Evolutionary conservation across 352 stramenopile species (phyloP).

Genomic region (Pythium folliculosum): DNA sequence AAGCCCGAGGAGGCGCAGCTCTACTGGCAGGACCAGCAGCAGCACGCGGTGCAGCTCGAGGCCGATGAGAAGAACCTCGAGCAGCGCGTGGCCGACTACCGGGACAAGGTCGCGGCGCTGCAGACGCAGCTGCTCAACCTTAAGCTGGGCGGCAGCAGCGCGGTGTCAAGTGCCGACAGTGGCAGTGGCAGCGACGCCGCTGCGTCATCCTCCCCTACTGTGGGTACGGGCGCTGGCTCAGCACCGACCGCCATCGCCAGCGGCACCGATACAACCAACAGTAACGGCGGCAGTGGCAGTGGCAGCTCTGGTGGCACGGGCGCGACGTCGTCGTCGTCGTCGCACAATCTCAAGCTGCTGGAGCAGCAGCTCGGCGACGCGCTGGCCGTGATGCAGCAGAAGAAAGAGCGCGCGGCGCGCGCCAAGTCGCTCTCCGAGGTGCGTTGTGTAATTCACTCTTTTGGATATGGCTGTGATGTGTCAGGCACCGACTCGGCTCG

Average conservation of each 20-base stretch:
- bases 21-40: conserved; percentile 80
- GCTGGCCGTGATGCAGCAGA: conserved; percentile 54
- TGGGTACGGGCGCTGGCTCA: background rate
- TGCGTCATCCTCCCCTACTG: background rate
- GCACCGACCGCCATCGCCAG: background rate
- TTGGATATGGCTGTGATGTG: no score
- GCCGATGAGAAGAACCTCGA: conserved; percentile 62
- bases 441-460: background rate
- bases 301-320: background rate
- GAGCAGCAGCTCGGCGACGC: conserved; percentile 66
- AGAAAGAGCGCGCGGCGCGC: conserved; percentile 62
- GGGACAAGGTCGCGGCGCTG: conserved; percentile 56
- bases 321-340: conserved; percentile 3
- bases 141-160: conserved; percentile 52
- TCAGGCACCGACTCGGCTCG: no score
- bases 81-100: conserved; percentile 57
- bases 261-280: no score
- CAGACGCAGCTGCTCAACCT: conserved; percentile 70
- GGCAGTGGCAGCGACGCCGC: background rate
- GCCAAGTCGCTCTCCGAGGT: conserved; percentile 67
- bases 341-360: conserved; percentile 61
- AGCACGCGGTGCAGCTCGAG: conserved; percentile 70
- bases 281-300: background rate
- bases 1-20: conserved; percentile 67
- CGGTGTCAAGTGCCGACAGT: background rate